Evolutionary conservation across 2,329 filamentous ascomycete species (phyloP).

Genomic region (Cladophialophora immunda): DNA sequence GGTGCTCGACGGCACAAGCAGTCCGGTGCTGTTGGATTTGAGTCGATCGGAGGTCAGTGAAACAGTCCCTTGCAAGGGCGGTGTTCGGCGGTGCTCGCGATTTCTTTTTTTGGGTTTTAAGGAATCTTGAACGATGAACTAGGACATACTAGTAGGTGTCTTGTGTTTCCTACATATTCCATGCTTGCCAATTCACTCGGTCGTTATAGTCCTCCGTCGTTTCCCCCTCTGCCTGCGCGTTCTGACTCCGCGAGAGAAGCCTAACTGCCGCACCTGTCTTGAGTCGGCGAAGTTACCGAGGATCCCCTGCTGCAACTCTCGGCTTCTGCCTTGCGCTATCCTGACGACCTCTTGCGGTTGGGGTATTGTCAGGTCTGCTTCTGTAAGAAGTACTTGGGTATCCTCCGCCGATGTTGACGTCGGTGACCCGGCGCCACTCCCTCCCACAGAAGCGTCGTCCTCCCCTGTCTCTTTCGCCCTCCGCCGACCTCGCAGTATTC

Average conservation of each 20-base stretch:
- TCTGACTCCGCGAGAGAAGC: background rate
- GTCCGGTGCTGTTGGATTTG: too few relatives aligned
- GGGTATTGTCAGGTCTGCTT: background rate
- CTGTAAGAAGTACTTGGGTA: background rate
- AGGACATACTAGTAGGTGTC: too few relatives aligned
- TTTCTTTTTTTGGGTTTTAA: too few relatives aligned
- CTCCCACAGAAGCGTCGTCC: too few relatives aligned
- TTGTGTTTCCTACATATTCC: too few relatives aligned
- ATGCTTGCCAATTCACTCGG: background rate
- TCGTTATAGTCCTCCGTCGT: background rate
- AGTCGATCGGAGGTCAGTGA: too few relatives aligned
- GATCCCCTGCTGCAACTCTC: background rate
- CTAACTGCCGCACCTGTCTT: background rate
- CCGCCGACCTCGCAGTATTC: background rate
- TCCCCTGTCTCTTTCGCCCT: background rate
- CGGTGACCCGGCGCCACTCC: too few relatives aligned
- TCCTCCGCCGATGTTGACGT: background rate
- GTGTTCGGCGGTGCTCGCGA: too few relatives aligned
- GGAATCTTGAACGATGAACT: too few relatives aligned
- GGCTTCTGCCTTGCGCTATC: background rate
- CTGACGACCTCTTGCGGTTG: background rate
- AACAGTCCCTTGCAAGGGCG: too few relatives aligned
- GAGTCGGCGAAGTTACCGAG: too few relatives aligned
- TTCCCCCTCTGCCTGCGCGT: background rate
- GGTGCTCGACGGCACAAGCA: too few relatives aligned